Conservation (phyloP, 352 stramenopile species). For the Phytophthora palmivora region DNA sequence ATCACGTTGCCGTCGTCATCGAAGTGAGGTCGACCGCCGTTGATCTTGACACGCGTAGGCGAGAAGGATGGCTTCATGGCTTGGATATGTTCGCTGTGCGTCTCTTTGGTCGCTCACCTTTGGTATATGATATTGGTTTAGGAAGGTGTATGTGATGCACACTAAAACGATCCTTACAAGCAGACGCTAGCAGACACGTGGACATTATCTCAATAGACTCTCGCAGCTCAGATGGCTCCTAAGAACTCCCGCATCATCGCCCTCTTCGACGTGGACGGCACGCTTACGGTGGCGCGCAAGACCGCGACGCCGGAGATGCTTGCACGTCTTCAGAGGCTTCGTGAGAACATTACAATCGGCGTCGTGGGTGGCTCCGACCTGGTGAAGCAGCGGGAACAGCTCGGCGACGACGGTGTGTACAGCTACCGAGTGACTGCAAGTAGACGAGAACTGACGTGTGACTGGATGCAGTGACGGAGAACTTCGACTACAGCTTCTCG, state of each 20-base stretch:
- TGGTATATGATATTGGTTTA: neutral
- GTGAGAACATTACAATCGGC: slow-evolving; percentile 95
- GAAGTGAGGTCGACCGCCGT: slow-evolving; percentile 40
- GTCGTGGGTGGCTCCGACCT: slow-evolving; percentile 99
- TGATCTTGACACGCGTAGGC: slow-evolving; percentile 47
- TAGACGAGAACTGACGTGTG: neutral
- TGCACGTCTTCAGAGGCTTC: slow-evolving; percentile 94
- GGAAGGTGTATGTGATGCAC: slow-evolving; percentile 4
- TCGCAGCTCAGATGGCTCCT: slow-evolving; percentile 37
- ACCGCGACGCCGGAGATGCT: slow-evolving; percentile 93
- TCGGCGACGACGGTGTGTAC: slow-evolving; percentile 91
- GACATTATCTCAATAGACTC: slow-evolving; percentile 8
- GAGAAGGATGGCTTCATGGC: slow-evolving; percentile 59
- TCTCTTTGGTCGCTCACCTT: neutral
- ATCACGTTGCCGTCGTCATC: slow-evolving; percentile 43
- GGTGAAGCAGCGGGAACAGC: slow-evolving; percentile 99
- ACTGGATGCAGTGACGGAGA: slow-evolving; percentile 76
- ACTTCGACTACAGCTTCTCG: slow-evolving; percentile 99
- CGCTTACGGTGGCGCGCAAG: slow-evolving; percentile 95
- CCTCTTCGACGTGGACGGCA: slow-evolving; percentile 99
- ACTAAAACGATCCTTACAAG: slow-evolving; percentile 11
- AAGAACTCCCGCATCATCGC: slow-evolving; percentile 95
- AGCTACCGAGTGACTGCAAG: slow-evolving; percentile 1
- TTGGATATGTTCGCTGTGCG: neutral
- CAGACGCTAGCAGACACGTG: slow-evolving; percentile 17